These are phyloP conservation scores for Pistacia atlantica DNA, from an alignment of 345 rosid genomes.

Conservation along the genomic window DNA sequence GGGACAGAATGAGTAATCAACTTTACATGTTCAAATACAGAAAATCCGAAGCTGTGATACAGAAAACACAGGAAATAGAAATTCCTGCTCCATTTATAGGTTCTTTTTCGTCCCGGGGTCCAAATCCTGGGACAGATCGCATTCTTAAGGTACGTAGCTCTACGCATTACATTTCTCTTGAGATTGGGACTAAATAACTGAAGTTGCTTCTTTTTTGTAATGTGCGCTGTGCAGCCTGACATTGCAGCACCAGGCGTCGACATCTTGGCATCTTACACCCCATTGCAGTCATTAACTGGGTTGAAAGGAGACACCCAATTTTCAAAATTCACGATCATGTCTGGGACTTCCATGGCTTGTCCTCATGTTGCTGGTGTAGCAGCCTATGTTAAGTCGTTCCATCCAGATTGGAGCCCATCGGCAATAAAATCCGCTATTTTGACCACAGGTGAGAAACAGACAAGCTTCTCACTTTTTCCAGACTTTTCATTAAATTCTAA, in stretches of 20 bases:
- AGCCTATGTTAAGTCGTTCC: constrained; percentile 93
- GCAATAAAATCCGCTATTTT: constrained; percentile 11
- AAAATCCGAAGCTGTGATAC: constrained; percentile 69
- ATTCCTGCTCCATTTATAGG: constrained; percentile 75
- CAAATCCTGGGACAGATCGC: constrained; percentile 68
- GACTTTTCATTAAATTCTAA: no score
- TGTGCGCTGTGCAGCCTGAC: constrained; percentile 62
- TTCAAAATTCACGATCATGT: constrained; percentile 72
- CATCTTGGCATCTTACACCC: constrained; percentile 75
- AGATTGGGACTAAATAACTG: no score
- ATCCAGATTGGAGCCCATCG: constrained; percentile 75
- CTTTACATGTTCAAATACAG: constrained; percentile 36
- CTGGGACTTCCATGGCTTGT: constrained; percentile 95
- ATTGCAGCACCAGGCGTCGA: constrained; percentile 79
- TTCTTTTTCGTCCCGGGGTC: constrained; percentile 93
- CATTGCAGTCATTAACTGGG: constrained; percentile 70
- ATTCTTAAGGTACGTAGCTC: constrained; percentile 75
- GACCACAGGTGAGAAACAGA: not conserved
- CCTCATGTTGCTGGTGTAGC: constrained; percentile 81
- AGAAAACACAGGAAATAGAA: constrained; percentile 51
- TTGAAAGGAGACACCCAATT: constrained; percentile 73
- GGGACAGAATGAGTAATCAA: not conserved
- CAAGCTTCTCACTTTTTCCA: not conserved
- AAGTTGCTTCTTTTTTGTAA: no score
- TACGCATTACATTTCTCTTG: not conserved